Evolutionary conservation across 2,329 filamentous ascomycete genomes (phyloP).

Genomic region (Ploettnerulaceae sp.): DNA sequence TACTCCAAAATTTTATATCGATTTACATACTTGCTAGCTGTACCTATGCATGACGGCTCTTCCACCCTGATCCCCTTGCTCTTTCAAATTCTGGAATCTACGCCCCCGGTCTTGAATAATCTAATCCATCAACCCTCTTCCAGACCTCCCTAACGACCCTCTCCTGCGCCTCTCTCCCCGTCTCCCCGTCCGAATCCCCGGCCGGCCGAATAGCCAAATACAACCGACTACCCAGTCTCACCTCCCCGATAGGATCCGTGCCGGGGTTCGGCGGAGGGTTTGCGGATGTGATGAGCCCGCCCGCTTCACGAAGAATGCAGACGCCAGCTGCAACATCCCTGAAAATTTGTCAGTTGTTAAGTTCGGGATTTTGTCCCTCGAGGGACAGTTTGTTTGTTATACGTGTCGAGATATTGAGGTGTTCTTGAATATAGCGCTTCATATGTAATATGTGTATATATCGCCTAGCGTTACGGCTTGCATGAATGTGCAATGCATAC

Average conservation of each 20-base stretch:
- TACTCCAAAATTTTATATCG: too few relatives aligned
- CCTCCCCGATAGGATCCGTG: slow-evolving; percentile 53
- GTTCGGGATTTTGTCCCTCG: not conserved
- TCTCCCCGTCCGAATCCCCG: slow-evolving; percentile 55
- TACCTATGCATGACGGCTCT: not conserved
- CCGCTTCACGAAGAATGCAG: slow-evolving; percentile 67
- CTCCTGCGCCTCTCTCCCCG: slow-evolving; percentile 62
- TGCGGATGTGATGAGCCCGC: slow-evolving; percentile 67
- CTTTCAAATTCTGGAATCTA: slow-evolving; percentile 23
- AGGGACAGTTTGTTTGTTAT: too few relatives aligned
- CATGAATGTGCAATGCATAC: not conserved
- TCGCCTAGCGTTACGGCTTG: too few relatives aligned
- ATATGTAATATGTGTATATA: too few relatives aligned
- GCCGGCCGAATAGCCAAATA: slow-evolving; percentile 71
- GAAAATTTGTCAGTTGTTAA: not conserved
- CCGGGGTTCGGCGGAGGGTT: slow-evolving; percentile 59
- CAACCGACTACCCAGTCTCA: slow-evolving; percentile 59
- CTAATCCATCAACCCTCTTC: slow-evolving; percentile 60
- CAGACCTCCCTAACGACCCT: slow-evolving; percentile 68
- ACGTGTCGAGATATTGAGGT: too few relatives aligned
- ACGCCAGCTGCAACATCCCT: slow-evolving; percentile 74
- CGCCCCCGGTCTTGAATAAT: slow-evolving; percentile 62
- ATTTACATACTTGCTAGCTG: not conserved
- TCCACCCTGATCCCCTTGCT: not conserved
- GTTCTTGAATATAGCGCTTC: too few relatives aligned